Conservation (phyloP, 129 eudicot species). For the Arctium lappa region DNA sequence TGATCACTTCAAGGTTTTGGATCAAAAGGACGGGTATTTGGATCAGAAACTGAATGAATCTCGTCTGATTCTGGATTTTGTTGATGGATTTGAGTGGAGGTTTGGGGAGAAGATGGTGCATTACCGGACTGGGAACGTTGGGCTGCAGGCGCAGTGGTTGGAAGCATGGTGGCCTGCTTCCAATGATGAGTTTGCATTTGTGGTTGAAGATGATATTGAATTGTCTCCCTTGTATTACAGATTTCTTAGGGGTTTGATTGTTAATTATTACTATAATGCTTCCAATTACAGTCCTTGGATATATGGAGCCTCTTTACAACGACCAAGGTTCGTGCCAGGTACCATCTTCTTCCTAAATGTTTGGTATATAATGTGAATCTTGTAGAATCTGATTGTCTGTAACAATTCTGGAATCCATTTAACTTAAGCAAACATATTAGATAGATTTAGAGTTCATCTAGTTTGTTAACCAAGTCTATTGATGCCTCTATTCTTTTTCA, state of each 20-base stretch:
- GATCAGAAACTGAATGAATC: conserved; percentile 53
- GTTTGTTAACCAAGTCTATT: background rate
- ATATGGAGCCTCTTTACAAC: conserved; percentile 87
- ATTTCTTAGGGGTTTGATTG: conserved; percentile 62
- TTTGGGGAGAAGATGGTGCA: conserved; percentile 87
- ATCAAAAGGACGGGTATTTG: conserved; percentile 36
- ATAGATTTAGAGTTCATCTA: background rate
- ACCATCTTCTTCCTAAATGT: conserved; percentile 18
- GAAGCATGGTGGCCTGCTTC: conserved; percentile 95
- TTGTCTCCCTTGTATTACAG: conserved; percentile 72
- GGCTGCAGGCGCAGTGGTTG: conserved; percentile 94
- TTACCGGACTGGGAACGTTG: conserved; percentile 74
- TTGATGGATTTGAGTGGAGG: conserved; percentile 78
- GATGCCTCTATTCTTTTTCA: background rate
- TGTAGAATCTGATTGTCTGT: background rate
- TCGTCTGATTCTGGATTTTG: conserved; percentile 59
- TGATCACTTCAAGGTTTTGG: conserved; percentile 59
- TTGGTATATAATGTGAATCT: background rate
- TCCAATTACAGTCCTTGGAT: conserved; percentile 74
- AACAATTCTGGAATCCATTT: background rate
- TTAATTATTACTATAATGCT: conserved; percentile 61
- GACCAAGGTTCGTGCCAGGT: conserved; percentile 99
- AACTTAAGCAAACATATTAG: background rate
- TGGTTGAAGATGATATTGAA: conserved; percentile 94
- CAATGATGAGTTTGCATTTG: conserved; percentile 84